Percentiles rank a stretch among this genome's conserved stretches.
Conservation (phyloP, 768 basidiomycete genomes). For the Leucocoprinus sp. region DNA sequence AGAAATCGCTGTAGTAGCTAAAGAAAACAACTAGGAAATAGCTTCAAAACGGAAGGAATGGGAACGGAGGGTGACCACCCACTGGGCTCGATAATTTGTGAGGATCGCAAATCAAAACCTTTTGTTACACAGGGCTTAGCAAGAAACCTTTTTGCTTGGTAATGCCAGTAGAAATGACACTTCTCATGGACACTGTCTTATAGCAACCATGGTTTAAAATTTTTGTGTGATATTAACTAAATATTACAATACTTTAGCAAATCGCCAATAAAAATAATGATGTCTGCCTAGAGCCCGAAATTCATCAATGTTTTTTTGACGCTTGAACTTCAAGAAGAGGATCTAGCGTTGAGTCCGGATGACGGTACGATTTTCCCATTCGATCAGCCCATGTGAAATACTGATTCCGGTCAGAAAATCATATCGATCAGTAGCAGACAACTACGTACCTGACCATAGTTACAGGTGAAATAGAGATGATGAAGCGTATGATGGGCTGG, state of each 20-base stretch:
- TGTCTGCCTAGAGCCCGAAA: slow-evolving; percentile 4
- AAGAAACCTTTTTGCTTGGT: too few species aligned
- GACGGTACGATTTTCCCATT: slow-evolving; percentile 77
- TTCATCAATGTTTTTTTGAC: slow-evolving; percentile 17
- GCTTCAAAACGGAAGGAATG: too few species aligned
- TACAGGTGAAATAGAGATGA: slow-evolving; percentile 94
- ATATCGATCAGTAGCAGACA: neutral
- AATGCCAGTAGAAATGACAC: too few species aligned
- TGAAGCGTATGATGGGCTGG: slow-evolving; percentile 97
- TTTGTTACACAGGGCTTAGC: too few species aligned
- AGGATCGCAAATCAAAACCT: too few species aligned
- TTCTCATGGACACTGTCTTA: too few species aligned
- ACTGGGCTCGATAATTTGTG: too few species aligned
- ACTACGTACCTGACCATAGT: slow-evolving; percentile 76
- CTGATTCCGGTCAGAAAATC: slow-evolving; percentile 31
- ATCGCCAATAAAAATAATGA: slow-evolving; percentile 13
- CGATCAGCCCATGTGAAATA: slow-evolving; percentile 97
- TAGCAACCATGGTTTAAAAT: too few species aligned
- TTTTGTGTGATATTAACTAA: neutral
- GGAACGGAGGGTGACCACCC: too few species aligned
- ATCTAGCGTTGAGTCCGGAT: slow-evolving; percentile 77
- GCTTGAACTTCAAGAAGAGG: slow-evolving; percentile 65
- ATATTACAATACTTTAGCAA: neutral
- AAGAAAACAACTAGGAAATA: too few species aligned
- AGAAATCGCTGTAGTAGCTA: too few species aligned